Conservation (phyloP, 176 grass and related monocot species). For the Hordeum vulgare region DNA sequence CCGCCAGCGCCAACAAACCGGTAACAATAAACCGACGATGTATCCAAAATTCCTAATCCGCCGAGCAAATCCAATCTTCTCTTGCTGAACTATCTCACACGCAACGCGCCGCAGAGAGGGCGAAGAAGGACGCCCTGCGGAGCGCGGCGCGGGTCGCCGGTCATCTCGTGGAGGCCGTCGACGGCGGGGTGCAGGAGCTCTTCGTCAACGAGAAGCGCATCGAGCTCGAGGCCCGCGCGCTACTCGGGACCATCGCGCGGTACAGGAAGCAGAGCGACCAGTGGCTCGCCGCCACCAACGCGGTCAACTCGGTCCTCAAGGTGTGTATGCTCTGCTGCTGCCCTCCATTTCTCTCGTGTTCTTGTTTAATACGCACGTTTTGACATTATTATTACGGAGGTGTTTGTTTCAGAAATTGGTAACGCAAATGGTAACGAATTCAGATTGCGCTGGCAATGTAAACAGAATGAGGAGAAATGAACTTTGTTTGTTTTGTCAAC, state of each 20-base stretch:
- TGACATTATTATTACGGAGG: not conserved
- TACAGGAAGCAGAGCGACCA: conserved; percentile 82
- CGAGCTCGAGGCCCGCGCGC: conserved; percentile 57
- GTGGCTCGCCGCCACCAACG: conserved; percentile 73
- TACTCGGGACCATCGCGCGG: conserved; percentile 37
- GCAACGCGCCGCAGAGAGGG: not conserved
- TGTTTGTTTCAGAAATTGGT: too few relatives aligned
- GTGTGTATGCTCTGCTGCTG: not conserved
- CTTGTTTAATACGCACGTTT: not conserved
- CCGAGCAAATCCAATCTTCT: not conserved
- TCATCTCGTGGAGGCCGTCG: not conserved
- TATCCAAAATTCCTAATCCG: not conserved
- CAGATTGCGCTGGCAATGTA: too few relatives aligned
- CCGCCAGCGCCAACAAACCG: conserved; percentile 54
- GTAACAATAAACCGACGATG: conserved; percentile 2
- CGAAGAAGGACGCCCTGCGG: not conserved
- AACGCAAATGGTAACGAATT: too few relatives aligned
- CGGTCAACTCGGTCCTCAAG: conserved; percentile 44
- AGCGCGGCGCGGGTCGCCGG: not conserved
- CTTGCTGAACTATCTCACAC: not conserved
- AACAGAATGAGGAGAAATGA: too few relatives aligned
- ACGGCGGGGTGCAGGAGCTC: conserved; percentile 38
- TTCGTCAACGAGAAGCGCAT: conserved; percentile 73
- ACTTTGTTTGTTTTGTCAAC: too few relatives aligned
- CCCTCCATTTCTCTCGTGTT: not conserved